These are phyloP conservation scores for Fraxinus xanthoxyloides DNA, from an alignment of 305 asterid genomes.

Conservation along the genomic window DNA sequence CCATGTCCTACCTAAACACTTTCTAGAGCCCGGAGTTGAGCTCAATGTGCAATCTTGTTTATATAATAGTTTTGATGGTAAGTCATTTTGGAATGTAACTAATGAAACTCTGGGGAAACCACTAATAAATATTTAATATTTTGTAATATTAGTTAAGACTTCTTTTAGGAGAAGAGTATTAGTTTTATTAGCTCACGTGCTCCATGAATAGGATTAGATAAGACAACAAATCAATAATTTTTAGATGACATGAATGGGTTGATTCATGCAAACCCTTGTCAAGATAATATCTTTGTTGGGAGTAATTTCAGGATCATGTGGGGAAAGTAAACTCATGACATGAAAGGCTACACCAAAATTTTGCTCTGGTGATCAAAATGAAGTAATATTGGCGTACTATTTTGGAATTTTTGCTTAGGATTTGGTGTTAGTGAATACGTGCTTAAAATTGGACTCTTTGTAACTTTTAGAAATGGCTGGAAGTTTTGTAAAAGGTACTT, in stretches of 20 bases:
- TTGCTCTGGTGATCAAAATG: neutral
- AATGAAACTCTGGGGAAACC: neutral
- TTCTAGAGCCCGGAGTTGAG: neutral
- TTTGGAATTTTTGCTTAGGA: neutral
- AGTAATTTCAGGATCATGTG: neutral
- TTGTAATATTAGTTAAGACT: neutral
- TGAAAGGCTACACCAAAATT: neutral
- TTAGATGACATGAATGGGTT: neutral
- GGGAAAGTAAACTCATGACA: neutral
- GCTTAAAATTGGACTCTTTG: neutral
- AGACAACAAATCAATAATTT: neutral
- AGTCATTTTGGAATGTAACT: neutral
- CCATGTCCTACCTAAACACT: neutral
- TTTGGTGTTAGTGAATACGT: neutral
- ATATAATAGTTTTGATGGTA: neutral
- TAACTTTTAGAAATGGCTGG: neutral
- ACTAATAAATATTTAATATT: neutral
- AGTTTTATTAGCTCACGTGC: neutral
- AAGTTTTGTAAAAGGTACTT: neutral
- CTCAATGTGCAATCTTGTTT: neutral
- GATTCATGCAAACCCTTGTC: neutral
- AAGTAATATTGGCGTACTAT: neutral
- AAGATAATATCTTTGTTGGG: neutral
- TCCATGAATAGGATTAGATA: neutral
- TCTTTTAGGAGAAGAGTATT: neutral